Conservation (phyloP, 257 asterid genomes). For the Solanum infundibuliforme region DNA sequence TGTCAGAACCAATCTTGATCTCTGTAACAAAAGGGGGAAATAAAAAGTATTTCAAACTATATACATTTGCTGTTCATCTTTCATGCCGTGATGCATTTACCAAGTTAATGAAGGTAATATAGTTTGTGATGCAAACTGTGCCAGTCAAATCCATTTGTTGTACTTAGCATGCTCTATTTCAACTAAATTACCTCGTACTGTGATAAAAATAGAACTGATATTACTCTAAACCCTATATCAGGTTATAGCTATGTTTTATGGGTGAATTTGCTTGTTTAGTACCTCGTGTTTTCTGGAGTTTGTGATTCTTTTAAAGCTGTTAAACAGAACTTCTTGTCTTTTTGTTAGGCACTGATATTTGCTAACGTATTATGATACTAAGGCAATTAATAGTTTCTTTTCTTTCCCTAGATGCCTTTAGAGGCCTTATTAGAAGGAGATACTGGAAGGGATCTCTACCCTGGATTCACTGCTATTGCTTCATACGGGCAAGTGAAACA, state of each 20-base stretch:
- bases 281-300: neutral
- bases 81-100: neutral
- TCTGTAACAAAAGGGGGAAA: neutral
- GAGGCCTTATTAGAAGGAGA: constrained; percentile 42
- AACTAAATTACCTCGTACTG: neutral
- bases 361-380: neutral
- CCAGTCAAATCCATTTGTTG: neutral
- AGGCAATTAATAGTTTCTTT: constrained; percentile 6
- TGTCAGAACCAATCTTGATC: neutral
- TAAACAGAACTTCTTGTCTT: neutral
- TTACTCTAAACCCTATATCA: neutral
- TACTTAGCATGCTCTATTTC: neutral
- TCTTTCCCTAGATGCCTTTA: constrained; percentile 52
- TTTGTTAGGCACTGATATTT: neutral
- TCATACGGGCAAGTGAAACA: constrained; percentile 66
- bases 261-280: neutral
- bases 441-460: constrained; percentile 83
- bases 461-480: constrained; percentile 91
- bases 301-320: neutral
- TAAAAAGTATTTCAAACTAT: neutral
- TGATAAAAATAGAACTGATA: neutral
- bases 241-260: neutral
- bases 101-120: neutral
- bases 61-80: neutral
- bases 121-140: neutral